Evolutionary conservation across 192 early-diverging fungal genomes (phyloP), one percentile per base, ranked within the genome.

Genomic region (Allomyces macrogynus): DNA sequence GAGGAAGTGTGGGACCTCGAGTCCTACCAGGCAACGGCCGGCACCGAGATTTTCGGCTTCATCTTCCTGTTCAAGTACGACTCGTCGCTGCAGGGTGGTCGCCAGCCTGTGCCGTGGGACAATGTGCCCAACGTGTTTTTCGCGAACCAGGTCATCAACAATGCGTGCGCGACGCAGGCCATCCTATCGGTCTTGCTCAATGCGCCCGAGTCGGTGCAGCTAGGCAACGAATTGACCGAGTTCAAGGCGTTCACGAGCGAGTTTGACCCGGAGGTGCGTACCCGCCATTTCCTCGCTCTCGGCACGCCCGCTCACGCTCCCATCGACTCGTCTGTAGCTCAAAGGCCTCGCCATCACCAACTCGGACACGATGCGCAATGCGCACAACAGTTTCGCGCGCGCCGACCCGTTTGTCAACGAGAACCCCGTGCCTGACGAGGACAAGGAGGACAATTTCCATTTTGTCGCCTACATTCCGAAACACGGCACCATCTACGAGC

Each of bases 121-220:
- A 10, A 14, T 65, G 20, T 64, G 22, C 26, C 65, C 32, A 22
- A 26, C 12, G 20, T n/a, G 18, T 54, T 44, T 14, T 70, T 63
- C 42, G 61, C 64, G 23, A 27, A 70, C 16, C 82, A 90, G 74
- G 80, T 90, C 2, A 87, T 90, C 61, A 77, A 83, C 23, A 91
- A 91, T 74, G 89, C 89, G 0, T 91, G 89, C 63, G 89, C 89
- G 27, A 91, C 89, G 1, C 89, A 91, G 67, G 89, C 89, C 5
- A 89, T 91, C 64, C 69, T 91, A 18, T 84, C 84, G 1, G 79
- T 91, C 26, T 68, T 91, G 62, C 68, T 91, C 23, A 89, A 91
- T 68, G 71, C 74, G 22, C 72, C 75, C 49, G 70, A 67, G 5
- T 73, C 74, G 24, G 74, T 91, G 24, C 84, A 89, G n/a, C 73